Evolutionary conservation across 2,329 filamentous ascomycete species (phyloP), one percentile per base, ranked within the genome.

Genomic region (Penicillium sp.): DNA sequence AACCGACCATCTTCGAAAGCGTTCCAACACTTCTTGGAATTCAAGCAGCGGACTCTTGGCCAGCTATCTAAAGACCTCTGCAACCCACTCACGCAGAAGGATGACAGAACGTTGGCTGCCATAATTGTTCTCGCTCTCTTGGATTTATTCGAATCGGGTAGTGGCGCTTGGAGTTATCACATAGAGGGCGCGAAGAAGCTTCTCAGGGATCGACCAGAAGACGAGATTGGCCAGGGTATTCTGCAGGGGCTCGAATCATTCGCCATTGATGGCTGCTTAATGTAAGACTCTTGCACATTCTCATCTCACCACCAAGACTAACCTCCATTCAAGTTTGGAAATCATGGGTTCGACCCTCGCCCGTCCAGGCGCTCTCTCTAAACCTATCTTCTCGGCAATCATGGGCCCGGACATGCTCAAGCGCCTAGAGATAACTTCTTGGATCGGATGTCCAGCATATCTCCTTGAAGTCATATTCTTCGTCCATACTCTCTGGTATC

Each of bases 161-260:
- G 73, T 45, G 79, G 78, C 10, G 75, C 79, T 29, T 82, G 80
- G 79, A 81, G 75, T 58, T 74, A 78, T 29, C 80, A 82, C 54
- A 73, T 81, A 45, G 77, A 79, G 54, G 80, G 80, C 6, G 79
- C 79, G n/a, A 76, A 77, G 58, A 75, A 73, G 51, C 68, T 81
- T 18, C 71, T 82, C 23, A 70, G 73, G 34, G 68, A 69, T 8
- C 67, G 78, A 50, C 54, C 67, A 26, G 58, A 60, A 33, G 54
- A 53, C 29, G 48, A 49, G 3, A 40, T 57, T 14, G 55, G 51
- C 24, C 59, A 60, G 54, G 57, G 60, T 11, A 68, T 72, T 7
- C 61, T 72, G 6, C 64, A 71, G 26, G 71, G 69, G 50, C 59
- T 75, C 18, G 67, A 74, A 52, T 64, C 66, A 14, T 74, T 75